Percentiles rank a stretch among this genome's conserved stretches.
These are phyloP conservation scores for Sporothrix brasiliensis DNA, from an alignment of 2,329 filamentous ascomycete genomes.

Conservation along the genomic window DNA sequence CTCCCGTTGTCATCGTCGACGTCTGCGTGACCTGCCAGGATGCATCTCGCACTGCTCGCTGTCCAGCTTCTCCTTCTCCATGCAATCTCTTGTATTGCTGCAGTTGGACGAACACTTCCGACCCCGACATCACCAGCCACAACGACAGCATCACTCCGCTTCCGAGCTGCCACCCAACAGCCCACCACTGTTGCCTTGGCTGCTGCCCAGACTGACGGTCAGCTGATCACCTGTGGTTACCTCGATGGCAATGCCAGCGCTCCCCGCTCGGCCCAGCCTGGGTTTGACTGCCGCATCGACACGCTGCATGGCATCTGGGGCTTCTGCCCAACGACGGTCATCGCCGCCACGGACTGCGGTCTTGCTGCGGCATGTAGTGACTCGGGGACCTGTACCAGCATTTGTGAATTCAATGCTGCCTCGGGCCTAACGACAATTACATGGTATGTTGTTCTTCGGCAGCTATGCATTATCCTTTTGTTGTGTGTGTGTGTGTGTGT, in stretches of 20 bases:
- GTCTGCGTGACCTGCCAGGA: neutral
- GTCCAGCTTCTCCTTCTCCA: neutral
- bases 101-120: neutral
- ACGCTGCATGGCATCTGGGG: conserved; percentile 45
- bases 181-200: neutral
- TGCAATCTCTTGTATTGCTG: neutral
- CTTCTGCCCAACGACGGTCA: conserved; percentile 46
- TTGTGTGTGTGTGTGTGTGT: no score
- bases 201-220: neutral
- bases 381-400: conserved; percentile 40
- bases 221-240: conserved; percentile 41
- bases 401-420: conserved; percentile 41
- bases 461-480: neutral
- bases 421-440: conserved; percentile 43
- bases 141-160: neutral
- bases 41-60: neutral
- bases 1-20: neutral
- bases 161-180: neutral
- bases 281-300: conserved; percentile 46
- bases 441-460: conserved; percentile 40
- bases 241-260: conserved; percentile 41
- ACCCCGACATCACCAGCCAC: neutral
- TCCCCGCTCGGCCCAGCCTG: conserved; percentile 42
- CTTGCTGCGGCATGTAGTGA: conserved; percentile 46
- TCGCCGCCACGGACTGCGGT: conserved; percentile 45